Evolutionary conservation across 305 asterid genomes (phyloP).

Genomic region (Fraxinus sp.): DNA sequence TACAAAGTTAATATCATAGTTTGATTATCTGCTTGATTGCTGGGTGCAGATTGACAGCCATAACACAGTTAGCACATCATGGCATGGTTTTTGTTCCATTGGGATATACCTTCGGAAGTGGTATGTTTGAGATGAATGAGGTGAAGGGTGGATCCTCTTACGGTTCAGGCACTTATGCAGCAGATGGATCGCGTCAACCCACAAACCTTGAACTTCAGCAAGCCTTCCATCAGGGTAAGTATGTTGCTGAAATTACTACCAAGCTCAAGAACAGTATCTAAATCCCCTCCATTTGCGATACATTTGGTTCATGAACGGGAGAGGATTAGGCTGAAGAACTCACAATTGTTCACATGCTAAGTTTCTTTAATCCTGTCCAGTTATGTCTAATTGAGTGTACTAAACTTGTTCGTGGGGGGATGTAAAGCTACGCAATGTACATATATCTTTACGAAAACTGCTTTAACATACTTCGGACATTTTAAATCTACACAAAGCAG

Average conservation of each 20-base stretch:
- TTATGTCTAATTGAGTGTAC: neutral
- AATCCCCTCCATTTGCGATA: neutral
- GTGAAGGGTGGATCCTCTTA: constrained; percentile 85
- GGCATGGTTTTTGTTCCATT: constrained; percentile 82
- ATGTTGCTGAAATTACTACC: constrained; percentile 59
- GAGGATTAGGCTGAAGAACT: neutral
- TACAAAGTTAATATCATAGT: neutral
- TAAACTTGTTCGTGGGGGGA: neutral
- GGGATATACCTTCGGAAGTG: constrained; percentile 74
- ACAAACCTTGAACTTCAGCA: constrained; percentile 70
- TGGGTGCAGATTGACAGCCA: constrained; percentile 63
- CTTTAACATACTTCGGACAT: neutral
- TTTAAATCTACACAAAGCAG: neutral
- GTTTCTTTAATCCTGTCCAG: neutral
- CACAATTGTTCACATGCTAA: neutral
- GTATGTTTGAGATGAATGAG: constrained; percentile 84
- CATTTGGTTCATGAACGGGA: neutral
- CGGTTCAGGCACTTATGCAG: constrained; percentile 85
- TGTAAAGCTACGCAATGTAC: neutral
- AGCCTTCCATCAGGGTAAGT: constrained; percentile 86
- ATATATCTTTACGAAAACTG: neutral
- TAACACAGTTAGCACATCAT: constrained; percentile 84
- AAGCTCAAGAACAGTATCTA: constrained; percentile 43
- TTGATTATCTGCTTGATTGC: neutral
- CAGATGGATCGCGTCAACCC: constrained; percentile 83